Base-by-base conservation (phyloP, 2,329 filamentous ascomycete genomes). In the Balansia obtecta region DNA sequence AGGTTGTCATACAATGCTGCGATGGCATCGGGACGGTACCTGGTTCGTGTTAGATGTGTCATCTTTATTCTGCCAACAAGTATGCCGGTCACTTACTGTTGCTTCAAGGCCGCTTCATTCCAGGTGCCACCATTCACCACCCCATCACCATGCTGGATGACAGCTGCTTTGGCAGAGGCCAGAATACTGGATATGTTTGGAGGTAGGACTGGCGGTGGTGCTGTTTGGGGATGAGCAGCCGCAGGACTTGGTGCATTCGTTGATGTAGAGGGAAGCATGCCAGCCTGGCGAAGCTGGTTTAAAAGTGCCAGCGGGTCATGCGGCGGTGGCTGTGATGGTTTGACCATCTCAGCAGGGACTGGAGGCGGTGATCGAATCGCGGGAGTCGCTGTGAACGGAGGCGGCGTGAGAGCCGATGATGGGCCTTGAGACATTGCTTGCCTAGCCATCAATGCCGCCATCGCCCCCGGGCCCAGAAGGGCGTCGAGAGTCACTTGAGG, bases 1-100 rank as follows among this genome's bases (percentile, higher is more conserved):
- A 88, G 79, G 18, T 84, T 80, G 53, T 91, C 87, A 62, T 95
- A 91, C 9, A 97, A 76, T 16, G 74, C 75, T 16, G 80, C 73
- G 8, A 95, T 74, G 13, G 95, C 72, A 56, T 88, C 78, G 13
- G 85, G 83, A 15, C 87, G 86, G 55, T 83, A 84, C 59, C 85
- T 52, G 4, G 13, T 27, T 30, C 8, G 33, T 44, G n/a, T 27
- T 43, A 44, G 8, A 32, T 18, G 47, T 62, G 27, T 27, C 46
- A 62, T 58, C 5, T 40, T 37, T 15, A 22, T 12, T 42, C 27
- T 10, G 45, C 7, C 3, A 32, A 22, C n/a, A 11, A 12, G 20
- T 2, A 15, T 8, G 8, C 13, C 11, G 1, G n/a, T 9, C 12
- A 70, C 80, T 69, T 74, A 88, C 80, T 85, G 79, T 68, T 68